Percentiles rank a stretch among this genome's conserved stretches.
These are phyloP conservation scores for Karstenula rhodostoma DNA, from an alignment of 2,329 filamentous ascomycete species.

Conservation along the genomic window DNA sequence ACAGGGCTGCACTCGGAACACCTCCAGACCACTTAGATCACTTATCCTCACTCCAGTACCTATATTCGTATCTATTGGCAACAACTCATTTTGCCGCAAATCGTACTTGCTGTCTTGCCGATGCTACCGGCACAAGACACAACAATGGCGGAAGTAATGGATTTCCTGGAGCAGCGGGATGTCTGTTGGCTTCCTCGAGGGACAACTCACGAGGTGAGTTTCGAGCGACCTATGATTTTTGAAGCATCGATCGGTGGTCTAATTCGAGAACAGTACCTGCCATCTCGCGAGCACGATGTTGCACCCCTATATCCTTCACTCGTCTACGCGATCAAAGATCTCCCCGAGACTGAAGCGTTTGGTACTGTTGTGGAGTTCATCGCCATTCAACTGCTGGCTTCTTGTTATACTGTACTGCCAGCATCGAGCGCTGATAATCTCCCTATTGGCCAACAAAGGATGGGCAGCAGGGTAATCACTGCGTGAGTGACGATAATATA, in stretches of 20 bases:
- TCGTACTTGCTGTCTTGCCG: not conserved
- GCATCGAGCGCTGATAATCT: constrained; percentile 18
- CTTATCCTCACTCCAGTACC: not conserved
- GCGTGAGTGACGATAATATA: not conserved
- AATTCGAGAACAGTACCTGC: not conserved
- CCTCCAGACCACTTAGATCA: not conserved
- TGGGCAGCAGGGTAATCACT: not conserved
- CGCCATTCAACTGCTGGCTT: constrained; percentile 35
- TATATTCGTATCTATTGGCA: not conserved
- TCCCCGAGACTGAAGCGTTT: constrained; percentile 12
- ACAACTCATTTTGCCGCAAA: not conserved
- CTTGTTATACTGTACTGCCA: constrained; percentile 32
- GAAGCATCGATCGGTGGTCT: not conserved
- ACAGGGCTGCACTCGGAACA: not conserved
- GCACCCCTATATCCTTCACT: constrained; percentile 10
- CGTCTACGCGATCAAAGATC: not conserved
- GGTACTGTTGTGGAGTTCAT: constrained; percentile 28
- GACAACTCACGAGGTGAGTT: constrained; percentile 16
- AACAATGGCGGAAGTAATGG: constrained; percentile 28
- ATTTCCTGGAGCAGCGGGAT: constrained; percentile 29
- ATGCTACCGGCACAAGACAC: constrained; percentile 17
- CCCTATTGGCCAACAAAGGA: not conserved
- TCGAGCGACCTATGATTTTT: not conserved
- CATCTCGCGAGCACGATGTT: constrained; percentile 11
- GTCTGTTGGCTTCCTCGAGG: constrained; percentile 21